Base-by-base conservation (phyloP, 345 rosid species). In the Dipteronia dyeriana region DNA sequence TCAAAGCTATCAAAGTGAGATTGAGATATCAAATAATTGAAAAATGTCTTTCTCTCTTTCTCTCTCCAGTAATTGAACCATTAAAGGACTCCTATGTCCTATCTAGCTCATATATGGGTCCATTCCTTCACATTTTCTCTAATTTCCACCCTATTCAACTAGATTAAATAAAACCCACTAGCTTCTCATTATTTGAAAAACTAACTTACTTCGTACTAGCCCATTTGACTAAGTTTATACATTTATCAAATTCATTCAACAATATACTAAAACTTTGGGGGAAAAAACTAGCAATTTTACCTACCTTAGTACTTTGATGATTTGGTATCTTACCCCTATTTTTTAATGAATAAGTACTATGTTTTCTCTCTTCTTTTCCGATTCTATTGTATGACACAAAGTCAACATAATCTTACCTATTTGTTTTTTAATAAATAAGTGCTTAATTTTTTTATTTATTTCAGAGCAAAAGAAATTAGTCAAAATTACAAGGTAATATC, bases 21-120 rank as follows among this genome's bases (percentile, higher is more conserved):
- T 39, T 9, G 17, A 34, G 6, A 11, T 13, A 13, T 57, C 10
- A 17, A 57, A 59, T 59, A 59, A 59, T 59, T 1, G 29, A 5
- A 49, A 26, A 20, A n/a, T 62, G 10, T 12, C 19, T 45, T 17
- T 65, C 59, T 62, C 34, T 76, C 49, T 3, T 4, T 13, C 70
- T 80, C 78, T 68, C 78, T 73, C 60, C 80, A 74, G 31, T 75
- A 3, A 81, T 80, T 80, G 77, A 43, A 70, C 63, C 74, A 79
- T 79, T 77, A 60, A 74, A 69, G 70, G 59, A 45, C 45, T 22
- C 45, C 5, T 16, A 26, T 39, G 66, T 60, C 63, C 12, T 47
- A 22, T 54, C 29, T 81, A 79, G 80, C 82, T 73, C 80, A 79
- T 54, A 68, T 43, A 62, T 68, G 80, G 80, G 75, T 7, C 85